Base-by-base conservation (phyloP, 2,329 filamentous ascomycete genomes). In the Mollisia scopiformis region DNA sequence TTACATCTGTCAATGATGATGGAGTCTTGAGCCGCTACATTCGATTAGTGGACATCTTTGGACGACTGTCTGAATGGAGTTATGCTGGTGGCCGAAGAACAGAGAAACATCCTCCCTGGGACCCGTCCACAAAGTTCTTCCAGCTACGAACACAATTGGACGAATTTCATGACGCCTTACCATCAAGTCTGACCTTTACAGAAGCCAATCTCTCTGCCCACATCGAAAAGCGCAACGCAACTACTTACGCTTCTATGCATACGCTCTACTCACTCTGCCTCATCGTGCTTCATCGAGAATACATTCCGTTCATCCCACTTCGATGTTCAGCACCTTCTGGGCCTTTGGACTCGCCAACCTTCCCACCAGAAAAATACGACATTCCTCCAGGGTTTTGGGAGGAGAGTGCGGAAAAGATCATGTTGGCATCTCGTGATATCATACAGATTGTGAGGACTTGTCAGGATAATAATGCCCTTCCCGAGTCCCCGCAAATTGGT, bases 221-320 rank as follows among this genome's bases (percentile, higher is more conserved):
- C 68, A 86, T 89, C 66, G 85, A 84, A 62, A 81, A 85, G 57
- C 81, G 85, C 43, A 85, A 84, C 1, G 85, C 85, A 1, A 87
- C 86, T 49, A 82, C 84, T 7, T 92, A 88, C 69, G 83, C 87
- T 10, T 81, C 89, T 3, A 76, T 92, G 57, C 89, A 92, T 68
- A 86, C 87, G 67, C 81, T 90, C 0, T 83, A 85, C 61, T 82
- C 84, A 1, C 77, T 91, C 2, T 90, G 86, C 70, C 81, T 83
- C 58, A 87, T 92, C 63, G 85, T 89, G 76, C 78, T 91, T 28
- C 86, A 90, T 68, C 80, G 88, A 63, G 87, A 90, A 71, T 90
- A 88, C 63, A 80, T 90, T 27, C 87, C 88, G 0, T 89, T 88
- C 68, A 80, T 88, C 16, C 85, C 88, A 1, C 77, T 88, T 16